phyloP scores from a whole-genome alignment of 768 basidiomycete species.

The Rhodotorula graminis region DNA sequence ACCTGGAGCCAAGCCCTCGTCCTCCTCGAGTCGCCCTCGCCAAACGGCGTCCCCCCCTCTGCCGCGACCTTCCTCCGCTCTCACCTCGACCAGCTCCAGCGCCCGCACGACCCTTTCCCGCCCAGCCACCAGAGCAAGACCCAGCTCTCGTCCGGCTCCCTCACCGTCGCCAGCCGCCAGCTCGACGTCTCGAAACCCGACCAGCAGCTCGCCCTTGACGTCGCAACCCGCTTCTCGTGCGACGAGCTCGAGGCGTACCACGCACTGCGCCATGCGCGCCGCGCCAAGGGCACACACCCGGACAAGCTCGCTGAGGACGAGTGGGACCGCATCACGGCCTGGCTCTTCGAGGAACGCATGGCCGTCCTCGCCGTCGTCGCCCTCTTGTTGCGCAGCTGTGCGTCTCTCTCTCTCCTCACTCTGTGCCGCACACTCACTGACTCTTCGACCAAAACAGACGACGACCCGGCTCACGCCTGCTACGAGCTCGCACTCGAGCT shows the following conservation, averaged over 20 bases:
- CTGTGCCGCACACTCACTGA: rapidly evolving
- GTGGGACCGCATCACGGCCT: slow-evolving; percentile 64
- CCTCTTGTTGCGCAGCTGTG: slow-evolving; percentile 60
- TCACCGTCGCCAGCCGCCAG: slow-evolving; percentile 52
- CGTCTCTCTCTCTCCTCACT: background rate
- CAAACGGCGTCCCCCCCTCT: background rate
- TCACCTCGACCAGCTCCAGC: slow-evolving; percentile 15
- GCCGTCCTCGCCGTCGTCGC: slow-evolving; percentile 64
- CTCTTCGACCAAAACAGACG: slow-evolving; percentile 50
- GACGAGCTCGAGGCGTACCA: slow-evolving; percentile 75
- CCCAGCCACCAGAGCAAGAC: background rate
- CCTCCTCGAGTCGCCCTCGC: slow-evolving; percentile 16
- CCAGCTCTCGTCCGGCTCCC: background rate
- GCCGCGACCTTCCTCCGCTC: slow-evolving; percentile 18
- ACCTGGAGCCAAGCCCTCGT: slow-evolving; percentile 12
- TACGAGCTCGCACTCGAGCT: slow-evolving; percentile 56
- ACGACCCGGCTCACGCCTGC: slow-evolving; percentile 57
- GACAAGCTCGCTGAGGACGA: slow-evolving; percentile 57
- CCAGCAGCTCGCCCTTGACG: slow-evolving; percentile 64
- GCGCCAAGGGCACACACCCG: slow-evolving; percentile 45
- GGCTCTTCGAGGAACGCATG: slow-evolving; percentile 76
- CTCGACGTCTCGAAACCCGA: slow-evolving; percentile 58
- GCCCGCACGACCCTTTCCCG: slow-evolving; percentile 24
- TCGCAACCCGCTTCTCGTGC: slow-evolving; percentile 68
- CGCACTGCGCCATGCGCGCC: slow-evolving; percentile 50